Conservation (phyloP, 345 rosid genomes). For the Citrus sinensis region DVS_A1.0 CM039166.1:2401501-2402000, state of each 20-base stretch:
- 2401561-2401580: not conserved
- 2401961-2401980: not conserved
- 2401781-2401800: no score
- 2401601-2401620: not conserved
- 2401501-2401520: not conserved
- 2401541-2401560: not conserved
- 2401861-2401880: no score
- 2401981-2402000: not conserved
- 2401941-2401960: no score
- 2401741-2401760: not conserved
- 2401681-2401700: no score
- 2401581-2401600: not conserved
- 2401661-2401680: no score
- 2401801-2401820: no score
- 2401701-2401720: not conserved
- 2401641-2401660: not conserved
- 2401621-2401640: not conserved
- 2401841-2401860: not conserved
- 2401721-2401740: no score
- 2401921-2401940: not conserved
- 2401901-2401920: no score
- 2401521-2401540: not conserved
- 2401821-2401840: no score
- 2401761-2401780: not conserved
- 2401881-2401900: no score